These are phyloP conservation scores for Rubus parviflorus DNA, from an alignment of 306 rosid genomes.

Conservation along the genomic window DNA sequence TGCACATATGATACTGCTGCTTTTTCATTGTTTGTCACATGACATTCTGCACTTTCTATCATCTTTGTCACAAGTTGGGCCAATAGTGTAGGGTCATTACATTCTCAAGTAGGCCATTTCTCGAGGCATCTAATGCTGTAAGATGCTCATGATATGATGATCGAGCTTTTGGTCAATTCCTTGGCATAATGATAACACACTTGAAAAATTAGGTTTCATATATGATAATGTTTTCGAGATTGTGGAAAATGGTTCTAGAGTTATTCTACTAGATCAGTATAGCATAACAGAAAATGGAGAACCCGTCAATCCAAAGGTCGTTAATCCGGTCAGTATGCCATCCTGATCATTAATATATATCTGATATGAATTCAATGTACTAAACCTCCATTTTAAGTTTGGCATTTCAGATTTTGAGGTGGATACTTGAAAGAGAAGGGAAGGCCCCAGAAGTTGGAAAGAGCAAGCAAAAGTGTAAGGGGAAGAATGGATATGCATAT, in stretches of 20 bases:
- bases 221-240: not conserved
- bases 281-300: not conserved
- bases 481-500: not conserved
- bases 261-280: not conserved
- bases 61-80: not conserved
- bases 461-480: not conserved
- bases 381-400: not conserved
- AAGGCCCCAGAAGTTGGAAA: not conserved
- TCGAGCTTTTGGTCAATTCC: not conserved
- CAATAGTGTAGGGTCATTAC: not conserved
- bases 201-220: not conserved
- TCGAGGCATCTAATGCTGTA: slow-evolving; percentile 12
- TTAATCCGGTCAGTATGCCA: not conserved
- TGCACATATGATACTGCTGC: not conserved
- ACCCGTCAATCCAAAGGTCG: not conserved
- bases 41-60: slow-evolving; percentile 8
- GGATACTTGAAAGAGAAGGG: not conserved
- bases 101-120: not conserved
- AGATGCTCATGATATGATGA: not conserved
- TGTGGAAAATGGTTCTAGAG: not conserved
- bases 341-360: not conserved
- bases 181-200: not conserved
- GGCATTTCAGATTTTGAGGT: not conserved
- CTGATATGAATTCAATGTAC: not conserved
- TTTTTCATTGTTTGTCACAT: not conserved